Evolutionary conservation across 306 rosid species (phyloP).

Genomic region (Cicer arietinum): DNA sequence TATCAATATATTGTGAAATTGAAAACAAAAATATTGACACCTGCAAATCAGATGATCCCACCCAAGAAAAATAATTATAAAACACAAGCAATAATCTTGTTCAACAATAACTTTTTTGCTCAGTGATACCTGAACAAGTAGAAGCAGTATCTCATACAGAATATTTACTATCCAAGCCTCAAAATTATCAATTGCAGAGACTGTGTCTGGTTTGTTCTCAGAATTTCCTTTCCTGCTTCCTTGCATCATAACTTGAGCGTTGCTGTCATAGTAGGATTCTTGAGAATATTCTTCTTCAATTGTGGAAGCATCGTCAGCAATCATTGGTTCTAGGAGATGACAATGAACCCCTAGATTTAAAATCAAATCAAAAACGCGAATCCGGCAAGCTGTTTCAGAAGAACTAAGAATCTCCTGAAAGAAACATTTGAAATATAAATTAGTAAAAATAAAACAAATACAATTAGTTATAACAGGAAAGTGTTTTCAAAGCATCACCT

Average conservation of each 20-base stretch:
- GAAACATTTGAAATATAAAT: constrained; percentile 39
- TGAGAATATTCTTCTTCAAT: constrained; percentile 91
- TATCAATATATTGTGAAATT: constrained; percentile 22
- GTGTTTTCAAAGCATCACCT: constrained; percentile 65
- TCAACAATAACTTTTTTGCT: constrained; percentile 24
- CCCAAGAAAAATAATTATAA: constrained; percentile 21
- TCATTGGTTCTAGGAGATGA: constrained; percentile 88
- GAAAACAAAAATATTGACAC: constrained; percentile 3
- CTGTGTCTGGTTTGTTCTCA: constrained; percentile 51
- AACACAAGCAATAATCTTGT: constrained; percentile 33
- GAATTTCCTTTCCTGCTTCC: constrained; percentile 62
- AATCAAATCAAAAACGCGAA: constrained; percentile 96
- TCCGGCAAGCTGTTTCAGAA: constrained; percentile 75
- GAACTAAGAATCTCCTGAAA: constrained; percentile 95
- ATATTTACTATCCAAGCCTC: constrained; percentile 91
- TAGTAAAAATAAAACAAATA: constrained; percentile 34
- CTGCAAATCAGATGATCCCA: constrained; percentile 34
- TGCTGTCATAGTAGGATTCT: constrained; percentile 79
- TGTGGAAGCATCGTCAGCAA: constrained; percentile 63
- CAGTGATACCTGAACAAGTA: constrained; percentile 89
- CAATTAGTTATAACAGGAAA: not conserved
- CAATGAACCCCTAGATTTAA: constrained; percentile 99
- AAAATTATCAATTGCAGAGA: constrained; percentile 75
- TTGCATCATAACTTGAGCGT: constrained; percentile 66
- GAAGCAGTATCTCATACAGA: constrained; percentile 86